phyloP scores from a whole-genome alignment of 1,284 basidiomycete species.

The Sanghuangporus sanghuang region DNA sequence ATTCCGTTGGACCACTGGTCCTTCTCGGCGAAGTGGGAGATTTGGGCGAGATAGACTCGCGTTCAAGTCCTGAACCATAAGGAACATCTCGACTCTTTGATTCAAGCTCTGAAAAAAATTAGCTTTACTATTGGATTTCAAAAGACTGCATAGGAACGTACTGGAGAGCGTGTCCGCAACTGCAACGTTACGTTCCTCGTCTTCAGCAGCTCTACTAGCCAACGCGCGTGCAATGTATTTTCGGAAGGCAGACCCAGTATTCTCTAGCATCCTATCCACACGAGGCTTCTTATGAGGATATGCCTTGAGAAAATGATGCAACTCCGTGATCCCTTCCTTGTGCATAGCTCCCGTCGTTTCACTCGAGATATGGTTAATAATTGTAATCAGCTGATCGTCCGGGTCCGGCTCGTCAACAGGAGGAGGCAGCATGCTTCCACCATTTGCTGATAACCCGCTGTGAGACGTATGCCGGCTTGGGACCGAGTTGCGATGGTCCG shows the following conservation, averaged over 20 bases:
- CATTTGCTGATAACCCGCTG: constrained; percentile 53
- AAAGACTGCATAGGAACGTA: constrained; percentile 33
- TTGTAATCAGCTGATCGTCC: constrained; percentile 73
- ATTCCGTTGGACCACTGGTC: constrained; percentile 27
- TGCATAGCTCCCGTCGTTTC: constrained; percentile 79
- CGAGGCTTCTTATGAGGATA: constrained; percentile 85
- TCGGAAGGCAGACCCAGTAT: constrained; percentile 76
- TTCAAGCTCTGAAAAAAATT: constrained; percentile 46
- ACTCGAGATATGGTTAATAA: constrained; percentile 88
- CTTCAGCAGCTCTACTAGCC: constrained; percentile 80
- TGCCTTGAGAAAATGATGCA: constrained; percentile 91
- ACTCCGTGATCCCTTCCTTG: constrained; percentile 90
- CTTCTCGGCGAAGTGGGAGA: constrained; percentile 22
- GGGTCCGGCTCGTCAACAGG: constrained; percentile 71
- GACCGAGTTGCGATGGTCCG: constrained; percentile 47
- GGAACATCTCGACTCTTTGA: constrained; percentile 36
- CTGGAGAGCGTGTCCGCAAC: constrained; percentile 75
- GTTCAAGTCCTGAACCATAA: constrained; percentile 12
- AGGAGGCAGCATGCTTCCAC: constrained; percentile 39
- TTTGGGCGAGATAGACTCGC: constrained; percentile 18
- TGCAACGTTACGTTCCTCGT: constrained; percentile 71
- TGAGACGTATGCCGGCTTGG: constrained; percentile 63
- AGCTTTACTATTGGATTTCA: constrained; percentile 25
- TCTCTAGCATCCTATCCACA: constrained; percentile 81
- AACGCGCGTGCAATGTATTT: constrained; percentile 82